A percentile compares a stretch with the other conserved stretches of the same genome.
Conservation (phyloP, 768 basidiomycete genomes). For the Leccinum broughii region DNA sequence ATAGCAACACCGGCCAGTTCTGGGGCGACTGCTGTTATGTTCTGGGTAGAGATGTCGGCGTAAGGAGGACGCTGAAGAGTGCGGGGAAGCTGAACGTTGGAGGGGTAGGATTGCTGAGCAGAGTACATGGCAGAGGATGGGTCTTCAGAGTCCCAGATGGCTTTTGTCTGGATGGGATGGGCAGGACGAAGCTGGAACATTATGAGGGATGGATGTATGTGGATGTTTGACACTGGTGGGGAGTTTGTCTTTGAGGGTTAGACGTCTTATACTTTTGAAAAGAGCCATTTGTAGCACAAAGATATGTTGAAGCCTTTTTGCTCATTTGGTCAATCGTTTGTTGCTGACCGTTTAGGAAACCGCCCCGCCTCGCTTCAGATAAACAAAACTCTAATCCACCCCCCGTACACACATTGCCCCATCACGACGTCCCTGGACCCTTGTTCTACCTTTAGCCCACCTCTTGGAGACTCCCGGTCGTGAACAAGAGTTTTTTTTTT, state of each 20-base stretch:
- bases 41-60: conserved; percentile 55
- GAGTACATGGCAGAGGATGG: conserved; percentile 29
- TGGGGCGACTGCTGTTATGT: conserved; percentile 54
- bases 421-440: conserved; percentile 31
- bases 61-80: conserved; percentile 64
- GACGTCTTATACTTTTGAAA: conserved; percentile 31
- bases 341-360: conserved; percentile 33
- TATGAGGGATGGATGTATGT: conserved; percentile 21
- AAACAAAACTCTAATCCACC: conserved; percentile 21
- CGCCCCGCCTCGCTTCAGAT: conserved; percentile 14
- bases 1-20: conserved; percentile 52
- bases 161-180: conserved; percentile 38
- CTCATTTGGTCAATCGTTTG: conserved; percentile 38
- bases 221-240: conserved; percentile 13
- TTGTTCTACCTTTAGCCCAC: conserved; percentile 31
- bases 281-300: conserved; percentile 33
- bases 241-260: conserved; percentile 17
- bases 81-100: conserved; percentile 67
- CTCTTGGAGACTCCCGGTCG: conserved; percentile 4
- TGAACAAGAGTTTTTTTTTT: conserved; percentile 7
- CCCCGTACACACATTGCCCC: conserved; percentile 19
- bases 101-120: conserved; percentile 30
- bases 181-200: conserved; percentile 38
- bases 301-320: conserved; percentile 34
- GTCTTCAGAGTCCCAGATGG: conserved; percentile 38